Conservation (phyloP, 2,329 filamentous ascomycete genomes). For the Hymenoscyphus fraxineus region DNA sequence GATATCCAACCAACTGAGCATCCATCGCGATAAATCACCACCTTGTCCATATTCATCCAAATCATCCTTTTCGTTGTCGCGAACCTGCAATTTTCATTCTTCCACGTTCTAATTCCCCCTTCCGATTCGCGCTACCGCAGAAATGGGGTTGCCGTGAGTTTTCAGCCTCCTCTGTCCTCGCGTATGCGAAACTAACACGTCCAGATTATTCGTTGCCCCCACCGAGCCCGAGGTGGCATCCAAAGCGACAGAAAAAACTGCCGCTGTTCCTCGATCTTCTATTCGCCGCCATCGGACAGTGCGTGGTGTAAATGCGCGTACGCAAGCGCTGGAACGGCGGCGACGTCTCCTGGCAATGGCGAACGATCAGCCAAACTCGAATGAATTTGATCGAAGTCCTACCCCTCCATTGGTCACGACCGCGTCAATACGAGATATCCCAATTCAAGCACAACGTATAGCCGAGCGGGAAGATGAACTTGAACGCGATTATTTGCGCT, state of each 20-base stretch:
- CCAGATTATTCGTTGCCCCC: constrained; percentile 34
- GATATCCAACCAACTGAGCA: background rate
- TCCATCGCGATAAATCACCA: constrained; percentile 17
- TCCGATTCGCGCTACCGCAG: constrained; percentile 11
- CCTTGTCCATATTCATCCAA: constrained; percentile 18
- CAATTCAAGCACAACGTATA: constrained; percentile 17
- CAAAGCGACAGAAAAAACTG: constrained; percentile 30
- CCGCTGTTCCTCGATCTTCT: constrained; percentile 30
- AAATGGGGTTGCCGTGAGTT: constrained; percentile 36
- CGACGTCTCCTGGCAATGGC: constrained; percentile 22
- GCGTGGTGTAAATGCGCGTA: constrained; percentile 21
- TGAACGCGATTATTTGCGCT: constrained; percentile 6
- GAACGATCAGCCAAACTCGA: constrained; percentile 20
- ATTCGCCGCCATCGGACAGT: constrained; percentile 31
- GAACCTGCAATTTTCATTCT: constrained; percentile 3
- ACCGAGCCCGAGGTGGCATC: constrained; percentile 28
- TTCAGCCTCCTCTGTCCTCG: constrained; percentile 15
- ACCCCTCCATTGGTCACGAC: constrained; percentile 10
- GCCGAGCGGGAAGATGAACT: constrained; percentile 22
- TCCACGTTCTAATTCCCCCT: constrained; percentile 4
- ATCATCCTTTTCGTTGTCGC: constrained; percentile 21
- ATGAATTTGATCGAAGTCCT: constrained; percentile 16
- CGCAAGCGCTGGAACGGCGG: constrained; percentile 22
- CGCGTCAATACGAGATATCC: constrained; percentile 4
- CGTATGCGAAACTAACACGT: constrained; percentile 21